A percentile compares a stretch with the other conserved stretches of the same genome.
phyloP scores from a whole-genome alignment of 2,329 filamentous ascomycete genomes.

The Fusarium pseudograminearum region DNA sequence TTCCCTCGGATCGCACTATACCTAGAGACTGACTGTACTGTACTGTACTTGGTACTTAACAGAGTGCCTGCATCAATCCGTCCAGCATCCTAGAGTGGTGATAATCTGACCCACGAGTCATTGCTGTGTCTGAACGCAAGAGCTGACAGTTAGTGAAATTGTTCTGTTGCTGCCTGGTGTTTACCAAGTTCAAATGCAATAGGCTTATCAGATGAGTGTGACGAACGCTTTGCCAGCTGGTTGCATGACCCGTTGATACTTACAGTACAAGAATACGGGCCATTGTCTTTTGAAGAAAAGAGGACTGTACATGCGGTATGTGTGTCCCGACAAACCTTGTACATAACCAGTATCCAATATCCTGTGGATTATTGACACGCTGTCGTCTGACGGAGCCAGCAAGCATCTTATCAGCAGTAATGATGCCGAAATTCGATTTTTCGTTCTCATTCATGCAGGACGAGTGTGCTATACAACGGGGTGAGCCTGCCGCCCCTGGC shows the following conservation, averaged over 20 bases:
- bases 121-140: neutral
- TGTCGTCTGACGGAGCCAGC: neutral
- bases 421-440: constrained; percentile 30
- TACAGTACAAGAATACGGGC: neutral
- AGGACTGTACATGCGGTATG: neutral
- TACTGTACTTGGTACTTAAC: constrained; percentile 6
- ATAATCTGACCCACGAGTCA: constrained; percentile 1
- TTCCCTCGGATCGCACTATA: constrained; percentile 41
- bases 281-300: neutral
- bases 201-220: neutral
- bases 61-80: constrained; percentile 24
- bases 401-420: neutral
- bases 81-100: neutral
- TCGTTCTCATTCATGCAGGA: constrained; percentile 31
- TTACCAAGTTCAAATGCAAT: no score
- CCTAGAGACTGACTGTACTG: constrained; percentile 4
- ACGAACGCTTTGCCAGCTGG: neutral
- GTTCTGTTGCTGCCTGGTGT: neutral
- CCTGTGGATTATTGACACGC: neutral
- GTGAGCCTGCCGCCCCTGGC: constrained; percentile 13
- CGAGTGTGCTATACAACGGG: constrained; percentile 9
- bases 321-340: neutral
- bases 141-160: neutral
- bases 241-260: neutral
- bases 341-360: neutral